Evolutionary conservation across 306 rosid genomes (phyloP), one percentile per base, ranked within the genome.

Genomic region (Spatholobus suberectus): DNA sequence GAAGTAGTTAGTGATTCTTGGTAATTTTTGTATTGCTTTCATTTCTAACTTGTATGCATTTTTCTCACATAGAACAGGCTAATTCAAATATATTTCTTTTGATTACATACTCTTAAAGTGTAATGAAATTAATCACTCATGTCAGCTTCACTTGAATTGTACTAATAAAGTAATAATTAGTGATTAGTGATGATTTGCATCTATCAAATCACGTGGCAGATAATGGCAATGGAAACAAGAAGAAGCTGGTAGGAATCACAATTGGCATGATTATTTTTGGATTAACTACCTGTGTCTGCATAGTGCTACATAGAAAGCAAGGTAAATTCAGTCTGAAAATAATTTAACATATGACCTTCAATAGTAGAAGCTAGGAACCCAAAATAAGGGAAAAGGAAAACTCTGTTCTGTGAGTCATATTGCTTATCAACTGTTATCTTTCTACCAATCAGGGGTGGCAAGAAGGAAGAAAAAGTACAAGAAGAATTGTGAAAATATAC

Each of bases 401-500:
- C 8, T 47, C 12, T 47, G 18, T 47, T 15, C 5, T 47, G 46
- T 15, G 11, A 5, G 27, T 23, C 37, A 43, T 70, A 23, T 8
- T 43, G 1, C 37, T 43, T 41, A 70, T 6, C 57, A 12, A 29
- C 1, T 37, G 41, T 77, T 34, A 8, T 67, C 15, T 47, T 67
- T 12, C 8, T 18, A 47, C 49, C 34, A 67, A 6, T 37, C 77
- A 68, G 77, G 68, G 55, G 8, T 10, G 34, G 26, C 17, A 46
- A 63, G 73, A 58, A 37, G 41, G 41, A 37, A 37, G 41, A 17
- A 18, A 37, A 34, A 29, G 15, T 59, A 73, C 57, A 71, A 3
- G 35, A 57, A 58, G 80, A 38, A 58, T 38, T 58, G 29, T 6
- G 35, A 58, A 40, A 75, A 58, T 15, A 81, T 77, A 44, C 52